Conservation (phyloP, 345 rosid species). For the Passiflora organensis region DNA sequence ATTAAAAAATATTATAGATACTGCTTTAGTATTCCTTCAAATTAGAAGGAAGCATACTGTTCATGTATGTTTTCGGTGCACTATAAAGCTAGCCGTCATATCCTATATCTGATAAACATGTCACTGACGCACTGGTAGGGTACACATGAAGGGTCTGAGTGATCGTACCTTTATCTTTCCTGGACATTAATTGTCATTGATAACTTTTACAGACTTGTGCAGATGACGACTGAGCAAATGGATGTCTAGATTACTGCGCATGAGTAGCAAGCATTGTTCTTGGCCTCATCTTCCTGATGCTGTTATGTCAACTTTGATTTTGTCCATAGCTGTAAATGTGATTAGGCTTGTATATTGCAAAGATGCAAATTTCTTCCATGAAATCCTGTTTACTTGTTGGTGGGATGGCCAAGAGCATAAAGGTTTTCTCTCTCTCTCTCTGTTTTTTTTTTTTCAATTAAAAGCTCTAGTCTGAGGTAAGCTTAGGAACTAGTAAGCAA, state of each 20-base stretch:
- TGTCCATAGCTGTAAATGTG: constrained; percentile 32
- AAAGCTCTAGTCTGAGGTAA: constrained; percentile 9
- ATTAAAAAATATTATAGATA: too few relatives aligned
- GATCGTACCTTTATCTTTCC: too few relatives aligned
- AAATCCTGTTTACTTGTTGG: constrained; percentile 4
- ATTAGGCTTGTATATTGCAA: constrained; percentile 33
- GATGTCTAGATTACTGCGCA: constrained; percentile 4
- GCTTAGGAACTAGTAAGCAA: constrained; percentile 4
- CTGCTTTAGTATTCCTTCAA: too few relatives aligned
- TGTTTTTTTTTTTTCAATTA: constrained; percentile 11
- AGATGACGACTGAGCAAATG: constrained; percentile 18
- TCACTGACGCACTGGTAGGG: too few relatives aligned
- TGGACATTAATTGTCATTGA: not conserved
- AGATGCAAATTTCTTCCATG: constrained; percentile 13
- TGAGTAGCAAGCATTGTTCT: constrained; percentile 9
- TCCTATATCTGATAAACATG: too few relatives aligned
- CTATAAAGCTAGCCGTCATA: too few relatives aligned
- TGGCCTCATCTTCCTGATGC: constrained; percentile 8
- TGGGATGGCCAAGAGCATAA: constrained; percentile 12
- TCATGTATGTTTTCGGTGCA: too few relatives aligned
- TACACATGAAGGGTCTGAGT: too few relatives aligned
- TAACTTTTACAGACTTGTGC: constrained; percentile 24
- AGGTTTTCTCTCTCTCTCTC: too few relatives aligned
- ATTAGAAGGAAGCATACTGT: too few relatives aligned
- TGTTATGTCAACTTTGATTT: constrained; percentile 11